Percentiles rank a stretch among this genome's conserved stretches.
phyloP scores from a whole-genome alignment of 225 moss, liverwort and hornwort species.

The Physcomitrium patens region DNA sequence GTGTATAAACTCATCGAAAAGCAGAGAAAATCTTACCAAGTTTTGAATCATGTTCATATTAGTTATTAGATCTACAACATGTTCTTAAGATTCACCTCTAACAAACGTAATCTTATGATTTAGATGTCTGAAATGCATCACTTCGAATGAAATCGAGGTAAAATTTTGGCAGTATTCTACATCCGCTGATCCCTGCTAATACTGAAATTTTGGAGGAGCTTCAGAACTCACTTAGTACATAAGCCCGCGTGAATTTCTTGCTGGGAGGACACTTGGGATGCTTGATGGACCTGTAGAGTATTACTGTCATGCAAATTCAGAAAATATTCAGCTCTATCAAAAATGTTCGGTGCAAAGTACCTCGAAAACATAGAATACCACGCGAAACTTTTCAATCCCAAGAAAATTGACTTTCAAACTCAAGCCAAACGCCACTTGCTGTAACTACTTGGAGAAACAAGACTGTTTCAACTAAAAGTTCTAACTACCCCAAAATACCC shows the following conservation, averaged over 20 bases:
- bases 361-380: conserved; percentile 6
- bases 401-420: conserved; percentile 9
- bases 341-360: not conserved
- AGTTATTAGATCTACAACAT: conserved; percentile 7
- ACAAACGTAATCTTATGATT: not conserved
- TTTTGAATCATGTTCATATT: conserved; percentile 6
- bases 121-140: conserved; percentile 5
- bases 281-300: conserved; percentile 80
- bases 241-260: conserved; percentile 67
- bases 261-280: conserved; percentile 77
- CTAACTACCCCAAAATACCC: not conserved
- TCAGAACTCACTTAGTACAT: conserved; percentile 67
- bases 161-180: conserved; percentile 2
- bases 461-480: not conserved
- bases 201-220: conserved; percentile 20
- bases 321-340: conserved; percentile 9
- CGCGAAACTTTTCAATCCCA: conserved; percentile 3
- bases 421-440: not conserved
- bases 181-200: not conserved
- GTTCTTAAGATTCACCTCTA: not conserved
- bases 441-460: conserved; percentile 10
- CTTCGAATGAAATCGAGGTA: conserved; percentile 2
- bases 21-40: not conserved
- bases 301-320: conserved; percentile 55
- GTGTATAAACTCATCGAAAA: not conserved